Evolutionary conservation across 2,329 filamentous ascomycete species (phyloP).

Genomic region (Colletotrichum horii): DNA sequence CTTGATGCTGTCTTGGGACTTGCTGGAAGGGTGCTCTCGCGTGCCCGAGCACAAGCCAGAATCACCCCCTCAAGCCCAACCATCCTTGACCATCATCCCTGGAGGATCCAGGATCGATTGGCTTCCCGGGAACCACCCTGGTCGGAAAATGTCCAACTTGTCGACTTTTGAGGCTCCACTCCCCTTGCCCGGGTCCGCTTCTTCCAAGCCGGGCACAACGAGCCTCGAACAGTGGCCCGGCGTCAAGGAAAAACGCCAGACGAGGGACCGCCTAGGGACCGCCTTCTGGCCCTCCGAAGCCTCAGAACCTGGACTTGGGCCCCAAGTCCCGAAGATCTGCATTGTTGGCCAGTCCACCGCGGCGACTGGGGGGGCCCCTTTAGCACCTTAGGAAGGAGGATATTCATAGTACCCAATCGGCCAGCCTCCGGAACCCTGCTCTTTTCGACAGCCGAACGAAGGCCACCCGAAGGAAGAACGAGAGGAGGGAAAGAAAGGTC

Average conservation of each 20-base stretch:
- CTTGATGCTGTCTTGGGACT: neutral
- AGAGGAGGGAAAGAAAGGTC: neutral
- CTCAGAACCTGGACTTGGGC: neutral
- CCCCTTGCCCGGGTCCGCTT: neutral
- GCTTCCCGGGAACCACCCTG: conserved; percentile 8
- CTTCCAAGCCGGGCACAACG: neutral
- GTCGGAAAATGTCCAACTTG: neutral
- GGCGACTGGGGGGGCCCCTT: neutral
- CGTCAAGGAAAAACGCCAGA: neutral
- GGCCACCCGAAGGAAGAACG: neutral
- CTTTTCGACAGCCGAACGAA: neutral
- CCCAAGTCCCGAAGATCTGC: conserved; percentile 14
- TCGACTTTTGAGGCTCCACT: neutral
- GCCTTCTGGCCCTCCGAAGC: neutral
- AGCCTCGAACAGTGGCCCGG: neutral
- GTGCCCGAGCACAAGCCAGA: neutral
- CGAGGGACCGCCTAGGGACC: neutral
- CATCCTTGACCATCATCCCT: neutral
- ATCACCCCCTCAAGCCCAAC: neutral
- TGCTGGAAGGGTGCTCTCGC: neutral
- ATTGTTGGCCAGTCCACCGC: conserved; percentile 8
- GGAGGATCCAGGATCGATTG: conserved; percentile 14
- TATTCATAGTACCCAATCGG: conserved; percentile 22
- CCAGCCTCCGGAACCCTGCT: conserved; percentile 20
- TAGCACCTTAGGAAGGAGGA: neutral